These are phyloP conservation scores for Gracilaria domingensis DNA, from an alignment of 23 red algal species.

Conservation along the genomic window DNA sequence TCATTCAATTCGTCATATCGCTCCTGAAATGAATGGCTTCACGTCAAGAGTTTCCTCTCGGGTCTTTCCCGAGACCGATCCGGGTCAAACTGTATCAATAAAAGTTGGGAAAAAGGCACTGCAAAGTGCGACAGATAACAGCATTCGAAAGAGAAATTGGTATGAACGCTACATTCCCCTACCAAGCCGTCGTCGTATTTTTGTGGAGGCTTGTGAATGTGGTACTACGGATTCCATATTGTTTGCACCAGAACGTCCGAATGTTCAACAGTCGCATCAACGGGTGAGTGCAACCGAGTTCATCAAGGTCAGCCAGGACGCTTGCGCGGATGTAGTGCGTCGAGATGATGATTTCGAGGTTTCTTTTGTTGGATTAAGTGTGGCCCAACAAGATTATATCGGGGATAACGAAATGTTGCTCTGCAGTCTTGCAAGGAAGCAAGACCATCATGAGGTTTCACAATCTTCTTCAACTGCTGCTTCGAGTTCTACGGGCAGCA, in stretches of 20 bases:
- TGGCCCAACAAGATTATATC: slow-evolving; percentile 22
- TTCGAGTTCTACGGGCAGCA: background rate
- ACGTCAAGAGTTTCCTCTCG: background rate
- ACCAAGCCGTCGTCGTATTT: slow-evolving; percentile 22
- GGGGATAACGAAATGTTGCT: slow-evolving; percentile 40
- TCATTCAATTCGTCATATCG: too few relatives aligned
- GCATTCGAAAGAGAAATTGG: slow-evolving; percentile 19
- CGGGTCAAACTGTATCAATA: slow-evolving; percentile 18
- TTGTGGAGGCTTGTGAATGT: slow-evolving; percentile 7
- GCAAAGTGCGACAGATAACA: background rate
- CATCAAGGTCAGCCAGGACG: slow-evolving; percentile 33
- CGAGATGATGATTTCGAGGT: slow-evolving; percentile 44
- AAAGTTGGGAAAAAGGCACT: slow-evolving; percentile 21
- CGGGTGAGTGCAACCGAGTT: slow-evolving; percentile 34
- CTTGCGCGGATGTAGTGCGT: slow-evolving; percentile 23
- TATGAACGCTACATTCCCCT: background rate
- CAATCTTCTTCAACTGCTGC: background rate
- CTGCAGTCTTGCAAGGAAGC: slow-evolving; percentile 35
- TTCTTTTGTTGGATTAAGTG: slow-evolving; percentile 34
- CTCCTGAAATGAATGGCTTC: background rate
- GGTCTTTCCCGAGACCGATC: slow-evolving; percentile 12
- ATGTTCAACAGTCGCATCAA: background rate
- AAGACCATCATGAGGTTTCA: slow-evolving; percentile 10
- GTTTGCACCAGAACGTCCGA: slow-evolving; percentile 37
- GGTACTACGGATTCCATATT: slow-evolving; percentile 38